phyloP scores from a whole-genome alignment of 148 eudicot species.

The Rhododendron kiyosumense region DNA sequence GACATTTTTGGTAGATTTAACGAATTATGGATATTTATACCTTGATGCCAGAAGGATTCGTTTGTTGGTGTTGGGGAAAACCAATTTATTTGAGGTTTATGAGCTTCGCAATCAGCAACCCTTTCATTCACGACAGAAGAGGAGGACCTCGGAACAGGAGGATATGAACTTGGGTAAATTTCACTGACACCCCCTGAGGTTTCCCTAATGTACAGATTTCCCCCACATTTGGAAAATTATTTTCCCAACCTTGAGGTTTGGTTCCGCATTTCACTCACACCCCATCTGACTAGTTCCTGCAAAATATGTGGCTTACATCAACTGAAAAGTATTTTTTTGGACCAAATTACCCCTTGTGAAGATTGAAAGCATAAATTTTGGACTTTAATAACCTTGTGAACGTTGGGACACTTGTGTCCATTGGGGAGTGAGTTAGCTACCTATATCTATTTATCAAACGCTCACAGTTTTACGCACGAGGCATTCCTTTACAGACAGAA shows the following conservation, averaged over 20 bases:
- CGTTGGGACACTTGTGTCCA: neutral
- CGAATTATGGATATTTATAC: neutral
- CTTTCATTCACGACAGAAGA: neutral
- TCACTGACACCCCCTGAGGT: neutral
- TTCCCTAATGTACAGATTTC: neutral
- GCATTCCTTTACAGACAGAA: neutral
- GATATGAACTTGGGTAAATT: neutral
- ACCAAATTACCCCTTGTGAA: neutral
- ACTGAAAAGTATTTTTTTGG: neutral
- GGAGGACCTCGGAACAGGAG: neutral
- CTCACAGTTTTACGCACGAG: neutral
- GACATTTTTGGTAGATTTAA: conserved; percentile 23
- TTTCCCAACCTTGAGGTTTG: neutral
- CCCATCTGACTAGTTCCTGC: neutral
- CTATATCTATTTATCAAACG: neutral
- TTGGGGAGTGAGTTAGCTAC: neutral
- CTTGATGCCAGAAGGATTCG: neutral
- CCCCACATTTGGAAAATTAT: neutral
- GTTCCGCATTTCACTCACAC: neutral
- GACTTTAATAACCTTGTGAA: neutral
- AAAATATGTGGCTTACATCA: neutral
- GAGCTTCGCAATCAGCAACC: neutral
- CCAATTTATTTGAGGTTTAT: neutral
- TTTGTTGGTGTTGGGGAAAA: neutral
- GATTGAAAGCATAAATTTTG: neutral